Conservation (phyloP, 2,329 filamentous ascomycete species). For the Elsinoe ampelina region DNA sequence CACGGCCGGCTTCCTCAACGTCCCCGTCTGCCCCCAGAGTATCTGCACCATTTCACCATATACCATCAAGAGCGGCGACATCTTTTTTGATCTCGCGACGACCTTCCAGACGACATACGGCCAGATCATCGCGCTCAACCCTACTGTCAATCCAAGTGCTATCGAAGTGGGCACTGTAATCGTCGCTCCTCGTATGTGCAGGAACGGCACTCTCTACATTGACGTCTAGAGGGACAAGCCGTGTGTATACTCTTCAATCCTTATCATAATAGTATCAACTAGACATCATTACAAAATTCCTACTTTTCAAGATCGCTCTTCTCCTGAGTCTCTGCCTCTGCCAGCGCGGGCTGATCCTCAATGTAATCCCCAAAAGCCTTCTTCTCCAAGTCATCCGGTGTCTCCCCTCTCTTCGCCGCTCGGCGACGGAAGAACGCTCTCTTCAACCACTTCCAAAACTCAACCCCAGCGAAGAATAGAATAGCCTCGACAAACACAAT, state of each 20-base stretch:
- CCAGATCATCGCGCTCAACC: slow-evolving; percentile 22
- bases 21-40: slow-evolving; percentile 21
- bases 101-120: slow-evolving; percentile 19
- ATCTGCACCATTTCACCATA: slow-evolving; percentile 20
- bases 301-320: slow-evolving; percentile 8
- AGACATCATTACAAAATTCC: background rate
- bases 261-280: background rate
- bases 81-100: slow-evolving; percentile 20
- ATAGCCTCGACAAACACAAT: slow-evolving; percentile 53
- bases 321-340: slow-evolving; percentile 8
- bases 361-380: slow-evolving; percentile 16
- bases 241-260: background rate
- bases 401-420: slow-evolving; percentile 7
- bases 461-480: slow-evolving; percentile 55
- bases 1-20: slow-evolving; percentile 19
- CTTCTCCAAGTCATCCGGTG: slow-evolving; percentile 16
- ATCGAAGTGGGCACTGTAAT: slow-evolving; percentile 15
- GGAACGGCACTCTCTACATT: background rate
- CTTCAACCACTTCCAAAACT: slow-evolving; percentile 60
- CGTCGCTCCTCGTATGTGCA: background rate
- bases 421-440: slow-evolving; percentile 42
- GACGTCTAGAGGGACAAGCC: background rate
- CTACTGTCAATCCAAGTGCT: slow-evolving; percentile 16
- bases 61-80: slow-evolving; percentile 20
- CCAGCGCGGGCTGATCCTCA: background rate